A percentile compares a stretch with the other conserved stretches of the same genome.
Conservation (phyloP, 2,329 filamentous ascomycete genomes). For the Talaromyces sp. region DNA sequence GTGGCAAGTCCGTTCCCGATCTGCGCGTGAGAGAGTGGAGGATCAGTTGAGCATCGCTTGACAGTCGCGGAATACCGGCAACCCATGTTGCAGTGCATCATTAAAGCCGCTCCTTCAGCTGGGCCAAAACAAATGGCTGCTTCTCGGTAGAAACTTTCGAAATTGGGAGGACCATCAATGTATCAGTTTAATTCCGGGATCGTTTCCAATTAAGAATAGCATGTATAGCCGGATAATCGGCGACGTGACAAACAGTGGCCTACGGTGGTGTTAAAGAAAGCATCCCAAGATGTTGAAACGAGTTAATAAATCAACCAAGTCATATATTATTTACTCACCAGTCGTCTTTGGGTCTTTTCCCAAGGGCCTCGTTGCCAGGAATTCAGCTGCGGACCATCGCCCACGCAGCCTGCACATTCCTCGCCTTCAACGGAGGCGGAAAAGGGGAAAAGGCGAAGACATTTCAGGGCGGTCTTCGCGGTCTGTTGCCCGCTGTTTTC, state of each 20-base stretch:
- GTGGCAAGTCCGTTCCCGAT: background rate
- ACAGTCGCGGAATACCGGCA: constrained; percentile 10
- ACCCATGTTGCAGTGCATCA: constrained; percentile 2
- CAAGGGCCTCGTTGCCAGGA: too few relatives aligned
- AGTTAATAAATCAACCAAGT: background rate
- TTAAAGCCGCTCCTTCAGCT: background rate
- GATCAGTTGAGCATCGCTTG: background rate
- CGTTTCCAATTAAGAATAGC: background rate
- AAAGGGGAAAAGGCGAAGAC: too few relatives aligned
- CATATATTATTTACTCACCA: background rate
- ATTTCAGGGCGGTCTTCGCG: too few relatives aligned
- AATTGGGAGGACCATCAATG: background rate
- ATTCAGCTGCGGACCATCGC: too few relatives aligned
- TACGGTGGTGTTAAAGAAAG: background rate
- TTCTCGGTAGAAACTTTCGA: background rate
- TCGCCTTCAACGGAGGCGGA: too few relatives aligned
- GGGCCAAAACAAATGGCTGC: background rate
- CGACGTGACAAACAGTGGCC: too few relatives aligned
- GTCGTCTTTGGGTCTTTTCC: background rate
- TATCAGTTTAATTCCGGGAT: background rate
- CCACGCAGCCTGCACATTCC: too few relatives aligned
- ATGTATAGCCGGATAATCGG: too few relatives aligned
- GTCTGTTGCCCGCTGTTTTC: too few relatives aligned
- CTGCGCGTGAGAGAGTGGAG: background rate
- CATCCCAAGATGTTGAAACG: background rate